These are phyloP conservation scores for Penicillium occitanis DNA, from an alignment of 2,329 filamentous ascomycete genomes.

Conservation along the genomic window DNA sequence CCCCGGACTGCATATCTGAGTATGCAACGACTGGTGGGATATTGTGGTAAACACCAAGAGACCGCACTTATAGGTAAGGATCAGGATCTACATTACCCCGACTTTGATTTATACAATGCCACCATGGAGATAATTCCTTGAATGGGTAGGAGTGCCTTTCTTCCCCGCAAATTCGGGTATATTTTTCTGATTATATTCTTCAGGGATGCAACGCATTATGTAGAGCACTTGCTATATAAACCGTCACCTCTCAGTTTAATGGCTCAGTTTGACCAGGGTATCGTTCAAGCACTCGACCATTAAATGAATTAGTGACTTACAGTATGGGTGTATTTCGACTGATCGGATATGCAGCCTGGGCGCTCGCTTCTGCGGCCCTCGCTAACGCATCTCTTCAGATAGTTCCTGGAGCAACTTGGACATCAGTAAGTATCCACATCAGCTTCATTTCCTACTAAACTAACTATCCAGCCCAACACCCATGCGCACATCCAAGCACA, in stretches of 20 bases:
- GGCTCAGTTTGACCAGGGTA: not conserved
- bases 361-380: not conserved
- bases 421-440: constrained; percentile 21
- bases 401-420: constrained; percentile 51
- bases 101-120: not conserved
- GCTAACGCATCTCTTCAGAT: constrained; percentile 9
- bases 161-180: constrained; percentile 4
- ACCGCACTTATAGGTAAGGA: not conserved
- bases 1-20: not conserved
- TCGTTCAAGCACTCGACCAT: not conserved
- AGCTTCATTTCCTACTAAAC: too few relatives aligned
- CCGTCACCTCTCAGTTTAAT: too few relatives aligned
- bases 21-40: not conserved
- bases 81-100: not conserved
- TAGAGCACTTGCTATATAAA: not conserved
- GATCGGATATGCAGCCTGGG: not conserved
- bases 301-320: not conserved
- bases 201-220: not conserved
- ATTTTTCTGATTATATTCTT: not conserved
- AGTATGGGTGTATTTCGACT: not conserved
- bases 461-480: not conserved
- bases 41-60: not conserved
- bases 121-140: not conserved
- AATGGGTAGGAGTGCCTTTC: not conserved
- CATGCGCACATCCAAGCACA: constrained; percentile 62